Evolutionary conservation across 2,329 filamentous ascomycete genomes (phyloP).

Genomic region (Talaromyces sp.): DNA sequence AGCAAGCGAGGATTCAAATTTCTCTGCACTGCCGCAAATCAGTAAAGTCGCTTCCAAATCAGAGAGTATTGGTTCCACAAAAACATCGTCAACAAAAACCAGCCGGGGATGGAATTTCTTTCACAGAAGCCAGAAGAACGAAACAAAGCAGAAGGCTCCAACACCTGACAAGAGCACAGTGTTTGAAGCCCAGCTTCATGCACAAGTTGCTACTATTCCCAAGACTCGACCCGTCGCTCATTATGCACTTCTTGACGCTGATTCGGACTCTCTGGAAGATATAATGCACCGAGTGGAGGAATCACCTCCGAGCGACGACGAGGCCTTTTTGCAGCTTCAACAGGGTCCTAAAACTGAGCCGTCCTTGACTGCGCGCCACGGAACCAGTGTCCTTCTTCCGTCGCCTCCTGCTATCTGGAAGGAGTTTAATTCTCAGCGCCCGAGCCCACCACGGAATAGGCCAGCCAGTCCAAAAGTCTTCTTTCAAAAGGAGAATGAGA

Average conservation of each 20-base stretch:
- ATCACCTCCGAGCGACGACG: constrained; percentile 40
- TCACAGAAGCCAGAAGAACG: constrained; percentile 41
- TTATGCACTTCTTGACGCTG: constrained; percentile 55
- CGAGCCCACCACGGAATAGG: constrained; percentile 19
- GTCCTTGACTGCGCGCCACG: constrained; percentile 33
- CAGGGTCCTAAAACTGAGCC: constrained; percentile 26
- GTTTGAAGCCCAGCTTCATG: constrained; percentile 35
- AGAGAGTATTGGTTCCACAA: constrained; percentile 17
- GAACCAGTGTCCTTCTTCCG: constrained; percentile 41
- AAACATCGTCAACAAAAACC: constrained; percentile 30
- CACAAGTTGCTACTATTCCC: constrained; percentile 37
- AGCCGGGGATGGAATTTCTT: constrained; percentile 58
- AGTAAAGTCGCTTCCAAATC: constrained; percentile 7
- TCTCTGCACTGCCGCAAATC: constrained; percentile 17
- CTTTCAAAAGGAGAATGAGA: constrained; percentile 32
- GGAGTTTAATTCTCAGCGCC: constrained; percentile 27
- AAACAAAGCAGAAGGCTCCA: constrained; percentile 26
- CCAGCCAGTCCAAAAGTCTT: constrained; percentile 37
- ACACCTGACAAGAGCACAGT: constrained; percentile 14
- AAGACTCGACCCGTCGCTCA: constrained; percentile 51
- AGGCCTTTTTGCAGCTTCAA: constrained; percentile 12
- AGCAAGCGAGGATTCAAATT: constrained; percentile 10
- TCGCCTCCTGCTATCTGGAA: constrained; percentile 39
- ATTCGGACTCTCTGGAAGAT: constrained; percentile 39
- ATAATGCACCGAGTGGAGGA: constrained; percentile 38